Percentiles rank a stretch among this genome's conserved stretches.
These are phyloP conservation scores for Ascochyta lentis DNA, from an alignment of 2,329 filamentous ascomycete species.

Conservation along the genomic window DNA sequence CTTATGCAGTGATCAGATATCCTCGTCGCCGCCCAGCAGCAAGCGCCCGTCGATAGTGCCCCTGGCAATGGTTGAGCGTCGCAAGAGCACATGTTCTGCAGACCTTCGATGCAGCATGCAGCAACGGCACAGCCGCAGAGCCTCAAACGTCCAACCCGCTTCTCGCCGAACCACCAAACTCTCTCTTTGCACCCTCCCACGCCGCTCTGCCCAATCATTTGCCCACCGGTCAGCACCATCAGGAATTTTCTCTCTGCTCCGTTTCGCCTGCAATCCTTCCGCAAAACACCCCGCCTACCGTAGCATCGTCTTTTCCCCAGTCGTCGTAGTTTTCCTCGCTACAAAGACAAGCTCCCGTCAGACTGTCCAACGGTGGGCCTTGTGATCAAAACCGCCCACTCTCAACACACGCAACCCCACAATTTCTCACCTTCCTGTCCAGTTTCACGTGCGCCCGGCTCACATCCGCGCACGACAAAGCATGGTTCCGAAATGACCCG, in stretches of 20 bases:
- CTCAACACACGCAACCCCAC: conserved; percentile 10
- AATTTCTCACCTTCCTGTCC: conserved; percentile 1
- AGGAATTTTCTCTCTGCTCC: conserved; percentile 7
- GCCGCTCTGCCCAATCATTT: conserved; percentile 4
- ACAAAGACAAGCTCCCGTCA: conserved; percentile 10
- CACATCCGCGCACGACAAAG: conserved; percentile 16
- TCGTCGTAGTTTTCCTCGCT: conserved; percentile 4
- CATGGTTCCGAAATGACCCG: conserved; percentile 11
- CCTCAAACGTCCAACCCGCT: conserved; percentile 12
- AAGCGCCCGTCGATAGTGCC: not conserved
- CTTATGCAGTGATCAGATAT: not conserved
- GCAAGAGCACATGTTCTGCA: conserved; percentile 13
- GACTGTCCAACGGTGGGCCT: not conserved
- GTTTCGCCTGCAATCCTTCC: conserved; percentile 12
- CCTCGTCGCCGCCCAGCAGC: not conserved
- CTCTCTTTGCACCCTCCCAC: not conserved
- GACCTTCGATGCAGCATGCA: conserved; percentile 16
- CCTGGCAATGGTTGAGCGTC: not conserved
- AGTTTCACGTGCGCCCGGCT: conserved; percentile 13
- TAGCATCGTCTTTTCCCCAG: conserved; percentile 3
- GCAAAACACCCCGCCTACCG: not conserved
- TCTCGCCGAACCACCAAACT: conserved; percentile 8
- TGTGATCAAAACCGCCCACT: conserved; percentile 8
- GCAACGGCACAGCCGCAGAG: conserved; percentile 14
- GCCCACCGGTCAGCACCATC: conserved; percentile 13